Evolutionary conservation across 257 asterid species (phyloP).

Genomic region (Verbena officinalis): DNA sequence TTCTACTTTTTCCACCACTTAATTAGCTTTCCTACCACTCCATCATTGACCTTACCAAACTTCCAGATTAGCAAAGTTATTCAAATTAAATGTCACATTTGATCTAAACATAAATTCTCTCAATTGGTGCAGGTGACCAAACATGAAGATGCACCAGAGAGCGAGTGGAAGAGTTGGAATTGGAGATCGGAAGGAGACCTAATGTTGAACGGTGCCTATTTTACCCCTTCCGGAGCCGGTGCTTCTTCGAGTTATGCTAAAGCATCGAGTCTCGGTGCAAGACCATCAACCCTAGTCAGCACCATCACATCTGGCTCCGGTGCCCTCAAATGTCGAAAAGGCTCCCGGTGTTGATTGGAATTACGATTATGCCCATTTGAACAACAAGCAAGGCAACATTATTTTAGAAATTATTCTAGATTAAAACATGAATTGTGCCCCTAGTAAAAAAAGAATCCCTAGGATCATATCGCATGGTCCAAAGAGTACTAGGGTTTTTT

Average conservation of each 20-base stretch:
- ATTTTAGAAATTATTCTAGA: constrained; percentile 20
- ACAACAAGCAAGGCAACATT: constrained; percentile 4
- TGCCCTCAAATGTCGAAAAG: constrained; percentile 43
- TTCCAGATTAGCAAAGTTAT: neutral
- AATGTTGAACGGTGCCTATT: constrained; percentile 83
- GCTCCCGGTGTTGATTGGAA: constrained; percentile 41
- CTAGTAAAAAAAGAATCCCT: constrained; percentile 21
- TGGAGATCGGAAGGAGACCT: constrained; percentile 90
- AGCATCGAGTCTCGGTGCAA: constrained; percentile 60
- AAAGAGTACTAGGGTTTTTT: constrained; percentile 35
- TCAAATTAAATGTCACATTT: neutral
- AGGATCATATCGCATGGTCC: constrained; percentile 34
- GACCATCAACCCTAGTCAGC: constrained; percentile 47
- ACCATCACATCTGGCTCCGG: constrained; percentile 52
- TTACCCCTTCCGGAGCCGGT: constrained; percentile 62
- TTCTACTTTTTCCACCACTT: constrained; percentile 1
- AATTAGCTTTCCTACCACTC: constrained; percentile 3
- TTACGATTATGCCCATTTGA: constrained; percentile 24
- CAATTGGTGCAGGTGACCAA: constrained; percentile 62
- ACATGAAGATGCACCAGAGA: constrained; percentile 67
- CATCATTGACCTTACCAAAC: constrained; percentile 15
- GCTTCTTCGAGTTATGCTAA: constrained; percentile 60
- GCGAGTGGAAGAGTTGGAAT: constrained; percentile 74
- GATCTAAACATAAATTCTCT: neutral
- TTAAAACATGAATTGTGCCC: constrained; percentile 28